These are phyloP conservation scores for Heterobasidion irregulare DNA, from an alignment of 1,284 basidiomycete species.

Conservation along the genomic window DNA sequence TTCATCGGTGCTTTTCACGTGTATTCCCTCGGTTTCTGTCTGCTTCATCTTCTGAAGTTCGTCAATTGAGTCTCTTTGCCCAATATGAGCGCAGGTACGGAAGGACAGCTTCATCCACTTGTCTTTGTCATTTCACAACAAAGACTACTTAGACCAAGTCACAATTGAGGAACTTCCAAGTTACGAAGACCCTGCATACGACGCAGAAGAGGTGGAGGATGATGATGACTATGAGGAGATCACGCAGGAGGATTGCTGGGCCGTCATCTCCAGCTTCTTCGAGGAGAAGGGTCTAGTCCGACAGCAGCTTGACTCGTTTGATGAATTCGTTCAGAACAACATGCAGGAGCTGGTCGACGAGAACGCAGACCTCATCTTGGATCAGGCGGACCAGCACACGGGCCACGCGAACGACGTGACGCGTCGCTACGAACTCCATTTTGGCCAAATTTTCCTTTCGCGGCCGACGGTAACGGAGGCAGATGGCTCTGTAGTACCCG, in stretches of 20 bases:
- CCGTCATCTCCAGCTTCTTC: slow-evolving; percentile 94
- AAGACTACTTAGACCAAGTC: slow-evolving; percentile 11
- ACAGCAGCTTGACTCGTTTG: slow-evolving; percentile 97
- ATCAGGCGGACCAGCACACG: slow-evolving; percentile 94
- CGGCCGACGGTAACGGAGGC: slow-evolving; percentile 92
- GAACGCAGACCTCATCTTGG: slow-evolving; percentile 87
- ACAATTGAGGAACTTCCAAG: slow-evolving; percentile 40
- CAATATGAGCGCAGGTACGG: slow-evolving; percentile 9
- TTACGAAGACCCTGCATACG: slow-evolving; percentile 52
- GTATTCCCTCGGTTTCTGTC: not conserved
- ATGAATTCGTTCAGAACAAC: slow-evolving; percentile 99
- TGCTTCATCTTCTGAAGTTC: not conserved
- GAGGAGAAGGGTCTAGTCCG: slow-evolving; percentile 96
- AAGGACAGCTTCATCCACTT: slow-evolving; percentile 5
- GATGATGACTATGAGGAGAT: slow-evolving; percentile 70
- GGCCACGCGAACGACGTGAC: slow-evolving; percentile 74
- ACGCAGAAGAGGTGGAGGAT: slow-evolving; percentile 47
- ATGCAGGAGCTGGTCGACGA: slow-evolving; percentile 99
- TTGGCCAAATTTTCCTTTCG: slow-evolving; percentile 96
- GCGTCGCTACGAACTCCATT: slow-evolving; percentile 94
- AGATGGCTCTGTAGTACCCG: slow-evolving; percentile 87
- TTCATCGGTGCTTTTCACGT: not conserved
- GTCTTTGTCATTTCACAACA: slow-evolving; percentile 5
- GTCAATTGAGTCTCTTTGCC: not conserved
- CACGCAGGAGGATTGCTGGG: slow-evolving; percentile 94